phyloP scores from a whole-genome alignment of 1,139 yeast genomes.

The Geotrichum fermentans region DNA sequence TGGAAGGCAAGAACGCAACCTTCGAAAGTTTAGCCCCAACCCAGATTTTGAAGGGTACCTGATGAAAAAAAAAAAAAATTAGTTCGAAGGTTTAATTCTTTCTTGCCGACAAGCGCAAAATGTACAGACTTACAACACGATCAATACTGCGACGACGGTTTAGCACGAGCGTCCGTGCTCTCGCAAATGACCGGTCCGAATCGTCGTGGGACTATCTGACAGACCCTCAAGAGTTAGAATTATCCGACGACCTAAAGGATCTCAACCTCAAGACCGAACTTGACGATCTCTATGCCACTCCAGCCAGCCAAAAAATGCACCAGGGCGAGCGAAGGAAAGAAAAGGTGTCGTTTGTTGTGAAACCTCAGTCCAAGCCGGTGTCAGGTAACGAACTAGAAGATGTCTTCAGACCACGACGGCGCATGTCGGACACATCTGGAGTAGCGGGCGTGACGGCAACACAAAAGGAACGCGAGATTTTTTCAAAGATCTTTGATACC shows the following conservation, averaged over 20 bases:
- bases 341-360: conserved; percentile 4
- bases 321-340: neutral
- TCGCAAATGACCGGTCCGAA: neutral
- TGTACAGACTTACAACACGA: conserved; percentile 4
- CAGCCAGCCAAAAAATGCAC: conserved; percentile 1
- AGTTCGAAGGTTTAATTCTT: neutral
- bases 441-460: conserved; percentile 23
- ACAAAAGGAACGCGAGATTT: conserved; percentile 28
- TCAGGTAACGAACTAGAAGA: conserved; percentile 8
- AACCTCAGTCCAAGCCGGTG: conserved; percentile 6
- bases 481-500: conserved; percentile 28
- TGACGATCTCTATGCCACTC: conserved; percentile 16
- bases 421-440: conserved; percentile 8
- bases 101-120: neutral
- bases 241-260: neutral
- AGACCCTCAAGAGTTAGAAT: neutral
- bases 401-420: conserved; percentile 15
- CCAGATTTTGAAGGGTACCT: neutral
- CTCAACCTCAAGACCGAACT: conserved; percentile 4
- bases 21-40: neutral
- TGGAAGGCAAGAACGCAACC: neutral
- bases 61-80: neutral
- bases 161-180: neutral
- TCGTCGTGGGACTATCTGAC: conserved; percentile 8
- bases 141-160: neutral